A percentile compares a stretch with the other conserved stretches of the same genome.
These are phyloP conservation scores for Knoxdaviesia proteae DNA, from an alignment of 2,329 filamentous ascomycete genomes.

Conservation along the genomic window DNA sequence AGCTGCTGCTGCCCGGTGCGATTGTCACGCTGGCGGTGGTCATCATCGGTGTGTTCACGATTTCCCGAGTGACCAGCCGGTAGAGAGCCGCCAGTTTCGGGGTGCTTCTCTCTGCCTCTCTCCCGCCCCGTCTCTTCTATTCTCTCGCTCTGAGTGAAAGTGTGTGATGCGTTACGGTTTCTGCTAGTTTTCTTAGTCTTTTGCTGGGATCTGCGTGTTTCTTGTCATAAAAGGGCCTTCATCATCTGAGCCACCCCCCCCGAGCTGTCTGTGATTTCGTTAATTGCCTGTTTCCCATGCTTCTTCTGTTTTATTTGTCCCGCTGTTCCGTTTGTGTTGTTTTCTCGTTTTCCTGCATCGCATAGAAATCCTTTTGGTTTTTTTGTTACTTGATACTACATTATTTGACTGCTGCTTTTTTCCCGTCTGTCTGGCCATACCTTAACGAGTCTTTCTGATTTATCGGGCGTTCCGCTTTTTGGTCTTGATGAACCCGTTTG, in stretches of 20 bases:
- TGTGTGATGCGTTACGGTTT: too few species aligned
- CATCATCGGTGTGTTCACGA: conserved; percentile 79
- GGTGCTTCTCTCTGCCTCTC: neutral
- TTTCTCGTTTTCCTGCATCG: neutral
- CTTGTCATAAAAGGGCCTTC: too few species aligned
- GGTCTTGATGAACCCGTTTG: too few species aligned
- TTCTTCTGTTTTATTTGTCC: neutral
- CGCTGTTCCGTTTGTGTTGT: neutral
- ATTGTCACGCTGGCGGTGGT: conserved; percentile 90
- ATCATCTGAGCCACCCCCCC: too few species aligned
- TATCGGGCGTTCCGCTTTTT: too few species aligned
- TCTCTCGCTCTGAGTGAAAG: too few species aligned
- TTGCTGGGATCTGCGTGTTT: too few species aligned
- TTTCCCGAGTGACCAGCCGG: conserved; percentile 46
- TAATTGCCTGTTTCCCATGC: neutral
- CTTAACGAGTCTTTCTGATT: neutral
- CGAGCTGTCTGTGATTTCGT: neutral
- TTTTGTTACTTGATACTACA: neutral
- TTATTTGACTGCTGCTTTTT: neutral
- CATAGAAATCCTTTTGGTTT: neutral
- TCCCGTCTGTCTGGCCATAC: neutral
- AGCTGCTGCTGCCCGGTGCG: conserved; percentile 77
- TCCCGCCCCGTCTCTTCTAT: too few species aligned
- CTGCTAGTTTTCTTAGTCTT: too few species aligned
- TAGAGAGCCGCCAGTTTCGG: conserved; percentile 12